Conservation (phyloP, 306 rosid genomes). For the Boehmeria nivea region DNA sequence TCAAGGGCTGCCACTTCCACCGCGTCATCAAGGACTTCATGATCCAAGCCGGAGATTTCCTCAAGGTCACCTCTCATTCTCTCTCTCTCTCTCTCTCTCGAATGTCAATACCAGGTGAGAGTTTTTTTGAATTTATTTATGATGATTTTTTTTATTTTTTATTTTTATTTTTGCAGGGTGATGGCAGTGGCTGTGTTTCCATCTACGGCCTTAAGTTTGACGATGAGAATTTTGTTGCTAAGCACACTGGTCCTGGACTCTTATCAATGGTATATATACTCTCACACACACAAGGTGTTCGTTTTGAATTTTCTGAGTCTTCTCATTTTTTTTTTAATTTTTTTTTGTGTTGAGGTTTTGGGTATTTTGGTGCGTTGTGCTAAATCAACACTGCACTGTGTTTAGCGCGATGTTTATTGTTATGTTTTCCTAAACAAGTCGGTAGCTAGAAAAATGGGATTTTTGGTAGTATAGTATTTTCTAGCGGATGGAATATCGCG, state of each 20-base stretch:
- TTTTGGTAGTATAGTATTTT: no score
- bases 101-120: no score
- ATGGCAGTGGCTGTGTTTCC: conserved; percentile 96
- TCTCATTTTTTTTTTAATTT: not conserved
- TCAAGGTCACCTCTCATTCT: conserved; percentile 42
- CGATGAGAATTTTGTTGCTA: conserved; percentile 86
- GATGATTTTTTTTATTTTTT: not conserved
- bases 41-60: conserved; percentile 95
- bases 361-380: no score
- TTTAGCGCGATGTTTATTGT: no score
- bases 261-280: conserved; percentile 69
- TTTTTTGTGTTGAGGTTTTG: not conserved
- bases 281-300: not conserved
- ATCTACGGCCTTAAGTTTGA: conserved; percentile 85
- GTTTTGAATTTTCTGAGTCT: no score
- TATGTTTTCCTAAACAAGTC: no score
- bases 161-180: conserved; percentile 51
- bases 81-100: not conserved
- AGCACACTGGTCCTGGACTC: conserved; percentile 96
- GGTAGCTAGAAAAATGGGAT: no score
- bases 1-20: conserved; percentile 92
- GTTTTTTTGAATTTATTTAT: no score
- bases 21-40: conserved; percentile 96
- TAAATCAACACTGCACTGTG: no score
- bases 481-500: no score